Evolutionary conservation across 2,329 filamentous ascomycete species (phyloP).

Genomic region (Pseudopithomyces chartarum): DNA sequence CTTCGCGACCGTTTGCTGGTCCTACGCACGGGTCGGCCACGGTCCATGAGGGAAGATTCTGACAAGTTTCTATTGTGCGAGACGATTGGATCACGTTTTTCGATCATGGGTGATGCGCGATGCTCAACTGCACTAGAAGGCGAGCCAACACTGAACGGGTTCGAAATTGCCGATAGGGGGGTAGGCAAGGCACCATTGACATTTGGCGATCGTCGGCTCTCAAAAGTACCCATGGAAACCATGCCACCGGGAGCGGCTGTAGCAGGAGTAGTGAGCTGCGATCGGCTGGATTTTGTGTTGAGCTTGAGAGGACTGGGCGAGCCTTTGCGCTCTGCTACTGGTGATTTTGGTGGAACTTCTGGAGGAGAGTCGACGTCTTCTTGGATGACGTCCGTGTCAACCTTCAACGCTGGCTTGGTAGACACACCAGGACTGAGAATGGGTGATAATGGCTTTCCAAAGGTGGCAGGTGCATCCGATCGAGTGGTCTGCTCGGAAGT

Average conservation of each 20-base stretch:
- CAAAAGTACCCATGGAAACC: constrained; percentile 34
- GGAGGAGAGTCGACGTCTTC: constrained; percentile 34
- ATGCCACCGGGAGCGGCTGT: constrained; percentile 28
- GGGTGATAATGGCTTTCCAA: constrained; percentile 32
- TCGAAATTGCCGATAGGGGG: constrained; percentile 37
- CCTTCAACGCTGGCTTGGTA: constrained; percentile 37
- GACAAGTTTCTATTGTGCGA: constrained; percentile 44
- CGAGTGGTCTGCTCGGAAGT: constrained; percentile 22
- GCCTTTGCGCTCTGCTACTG: constrained; percentile 36
- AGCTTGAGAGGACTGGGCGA: constrained; percentile 41
- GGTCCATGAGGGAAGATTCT: constrained; percentile 46
- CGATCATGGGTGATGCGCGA: constrained; percentile 37
- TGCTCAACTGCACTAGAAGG: constrained; percentile 30
- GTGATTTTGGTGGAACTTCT: constrained; percentile 45
- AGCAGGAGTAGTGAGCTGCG: constrained; percentile 38
- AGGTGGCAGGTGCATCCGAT: constrained; percentile 11
- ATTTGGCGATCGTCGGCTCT: constrained; percentile 40
- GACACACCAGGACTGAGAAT: constrained; percentile 42
- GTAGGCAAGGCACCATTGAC: constrained; percentile 30
- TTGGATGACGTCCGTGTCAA: constrained; percentile 31
- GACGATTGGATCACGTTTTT: constrained; percentile 37
- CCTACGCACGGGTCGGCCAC: constrained; percentile 41
- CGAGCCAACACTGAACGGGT: constrained; percentile 37
- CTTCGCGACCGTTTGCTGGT: constrained; percentile 38
- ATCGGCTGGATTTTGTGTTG: constrained; percentile 35